Base-by-base conservation (phyloP, 2,329 filamentous ascomycete species). In the Colletotrichum sp. region DNA sequence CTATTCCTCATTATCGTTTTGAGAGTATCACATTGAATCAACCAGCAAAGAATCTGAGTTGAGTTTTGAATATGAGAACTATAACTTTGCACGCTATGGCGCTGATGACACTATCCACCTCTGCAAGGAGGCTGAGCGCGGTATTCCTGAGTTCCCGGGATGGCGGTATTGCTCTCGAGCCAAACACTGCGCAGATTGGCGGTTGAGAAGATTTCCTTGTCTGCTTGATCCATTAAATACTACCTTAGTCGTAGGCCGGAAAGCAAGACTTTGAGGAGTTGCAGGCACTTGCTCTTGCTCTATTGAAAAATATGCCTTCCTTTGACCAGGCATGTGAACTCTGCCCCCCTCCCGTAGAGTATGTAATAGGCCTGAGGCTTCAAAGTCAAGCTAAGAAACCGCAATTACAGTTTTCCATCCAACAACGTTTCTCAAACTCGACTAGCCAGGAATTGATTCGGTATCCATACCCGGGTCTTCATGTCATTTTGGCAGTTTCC, bases 41-140 rank as follows among this genome's bases (percentile, higher is more conserved):
- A 38, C 8, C 8, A 8, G 4, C 8, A 8, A 38, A 9, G 16
- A 38, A 38, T 18, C 36, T 5, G 5, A 38, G 15, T 2, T 38
- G 16, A 8, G 8, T 18, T 3, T 0, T 4, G 8, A 5, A 4
- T 8, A 0, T 18, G 36, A 18, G 2, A 0, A 18, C 8, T 38
- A 8, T 38, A 8, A 9, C 7, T 18, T 18, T 18, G 36, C 36
- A 9, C 36, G 8, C 16, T 2, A 9, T 4, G 7, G 15, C 36
- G 7, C 36, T 18, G 36, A 5, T n/a, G 16, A 43, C 16, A 43
- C 16, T 8, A 4, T 11, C 36, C 2, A 3, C 2, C 16, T 11
- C 1, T 43, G 36, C 0, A n/a, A 43, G 2, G 36, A 38, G 16
- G 36, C 2, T 18, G 1, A 11, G 36, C 18, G 38, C 16, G 9